Evolutionary conservation across 805 yeast species (phyloP).

Genomic region (Candida ortonii): DNA sequence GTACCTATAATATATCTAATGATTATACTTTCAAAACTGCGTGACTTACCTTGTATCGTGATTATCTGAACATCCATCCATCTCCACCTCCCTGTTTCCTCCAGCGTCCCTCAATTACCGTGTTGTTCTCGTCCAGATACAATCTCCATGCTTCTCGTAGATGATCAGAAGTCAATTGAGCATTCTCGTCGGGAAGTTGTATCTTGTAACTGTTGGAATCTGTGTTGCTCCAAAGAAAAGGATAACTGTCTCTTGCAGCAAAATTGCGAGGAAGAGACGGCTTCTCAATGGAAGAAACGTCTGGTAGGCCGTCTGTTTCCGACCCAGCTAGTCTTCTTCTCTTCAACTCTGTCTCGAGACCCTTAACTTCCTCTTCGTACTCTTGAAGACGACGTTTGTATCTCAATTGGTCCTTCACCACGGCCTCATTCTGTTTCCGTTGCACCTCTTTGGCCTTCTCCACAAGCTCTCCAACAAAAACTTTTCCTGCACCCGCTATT

Average conservation of each 20-base stretch:
- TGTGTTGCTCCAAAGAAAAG: conserved; percentile 4
- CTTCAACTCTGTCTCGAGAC: conserved; percentile 32
- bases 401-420: conserved; percentile 37
- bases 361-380: conserved; percentile 20
- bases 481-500: conserved; percentile 82
- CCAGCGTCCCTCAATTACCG: conserved; percentile 62
- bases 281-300: conserved; percentile 30
- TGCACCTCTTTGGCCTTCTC: conserved; percentile 78
- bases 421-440: conserved; percentile 46
- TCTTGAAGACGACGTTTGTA: conserved; percentile 38
- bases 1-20: conserved; percentile 3
- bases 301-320: conserved; percentile 24
- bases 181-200: conserved; percentile 31
- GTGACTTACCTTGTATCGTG: no score
- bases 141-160: conserved; percentile 86
- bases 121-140: conserved; percentile 63
- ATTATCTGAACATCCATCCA: conserved; percentile 69
- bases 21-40: no score
- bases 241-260: conserved; percentile 2
- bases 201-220: conserved; percentile 20
- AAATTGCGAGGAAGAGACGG: conserved; percentile 23
- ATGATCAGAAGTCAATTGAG: conserved; percentile 80
- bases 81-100: conserved; percentile 69
- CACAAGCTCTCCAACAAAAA: conserved; percentile 85
- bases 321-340: conserved; percentile 41